Percentiles rank a stretch among this genome's conserved stretches.
These are phyloP conservation scores for Rhodotorula kratochvilovae DNA, from an alignment of 768 basidiomycete species.

Conservation along the genomic window DNA sequence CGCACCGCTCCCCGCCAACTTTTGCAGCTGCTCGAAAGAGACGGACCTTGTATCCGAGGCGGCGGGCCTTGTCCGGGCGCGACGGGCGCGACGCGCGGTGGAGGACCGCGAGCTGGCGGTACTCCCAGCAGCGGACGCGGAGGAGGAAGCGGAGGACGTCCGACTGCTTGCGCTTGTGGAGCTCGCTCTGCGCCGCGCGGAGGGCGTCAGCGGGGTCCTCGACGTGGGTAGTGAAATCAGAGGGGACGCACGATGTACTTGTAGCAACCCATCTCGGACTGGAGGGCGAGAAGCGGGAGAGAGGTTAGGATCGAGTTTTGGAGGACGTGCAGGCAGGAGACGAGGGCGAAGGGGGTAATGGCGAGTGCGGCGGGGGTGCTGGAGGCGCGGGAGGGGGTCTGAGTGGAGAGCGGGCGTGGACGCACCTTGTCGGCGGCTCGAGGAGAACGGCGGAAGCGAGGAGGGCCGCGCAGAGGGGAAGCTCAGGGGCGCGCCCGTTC, in stretches of 20 bases:
- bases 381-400: too few relatives aligned
- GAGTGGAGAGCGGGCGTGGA: too few relatives aligned
- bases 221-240: not conserved
- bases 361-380: too few relatives aligned
- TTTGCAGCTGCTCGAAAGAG: not conserved
- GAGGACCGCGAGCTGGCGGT: slow-evolving; percentile 95
- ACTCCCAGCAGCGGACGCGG: slow-evolving; percentile 69
- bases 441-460: not conserved
- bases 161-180: slow-evolving; percentile 98
- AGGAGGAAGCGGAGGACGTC: slow-evolving; percentile 96
- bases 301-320: not conserved
- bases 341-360: too few relatives aligned
- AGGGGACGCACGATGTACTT: not conserved
- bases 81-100: slow-evolving; percentile 97
- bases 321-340: not conserved
- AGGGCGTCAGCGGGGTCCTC: not conserved
- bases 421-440: not conserved
- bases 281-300: not conserved
- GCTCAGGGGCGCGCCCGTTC: not conserved
- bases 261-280: not conserved
- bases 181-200: slow-evolving; percentile 56
- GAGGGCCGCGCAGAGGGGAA: too few relatives aligned
- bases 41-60: slow-evolving; percentile 81
- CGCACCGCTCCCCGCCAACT: not conserved
- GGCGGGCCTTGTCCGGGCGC: slow-evolving; percentile 97